A percentile compares a stretch with the other conserved stretches of the same genome.
These are phyloP conservation scores for Colletotrichum sp. DNA, from an alignment of 2,329 filamentous ascomycete species.

Conservation along the genomic window DNA sequence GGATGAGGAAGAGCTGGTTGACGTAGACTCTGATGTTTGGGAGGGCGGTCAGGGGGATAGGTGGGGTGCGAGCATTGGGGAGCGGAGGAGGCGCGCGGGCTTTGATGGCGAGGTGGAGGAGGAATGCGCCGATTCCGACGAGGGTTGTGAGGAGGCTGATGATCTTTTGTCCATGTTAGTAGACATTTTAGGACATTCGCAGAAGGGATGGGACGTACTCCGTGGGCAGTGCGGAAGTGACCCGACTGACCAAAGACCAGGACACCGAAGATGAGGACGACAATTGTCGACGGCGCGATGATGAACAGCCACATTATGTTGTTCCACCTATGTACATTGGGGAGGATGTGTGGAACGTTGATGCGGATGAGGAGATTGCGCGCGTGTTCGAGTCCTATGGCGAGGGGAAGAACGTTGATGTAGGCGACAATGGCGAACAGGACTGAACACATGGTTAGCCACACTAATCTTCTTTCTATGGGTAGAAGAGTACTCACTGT, in stretches of 20 bases:
- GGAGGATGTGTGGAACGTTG: slow-evolving; percentile 24
- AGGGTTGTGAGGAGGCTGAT: slow-evolving; percentile 31
- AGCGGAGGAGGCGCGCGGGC: background rate
- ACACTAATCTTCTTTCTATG: background rate
- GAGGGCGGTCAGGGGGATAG: background rate
- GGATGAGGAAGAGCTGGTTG: slow-evolving; percentile 31
- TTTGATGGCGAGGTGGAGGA: slow-evolving; percentile 29
- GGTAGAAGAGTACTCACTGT: slow-evolving; percentile 23
- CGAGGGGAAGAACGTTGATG: slow-evolving; percentile 30
- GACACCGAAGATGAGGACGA: slow-evolving; percentile 31
- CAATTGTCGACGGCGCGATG: slow-evolving; percentile 27
- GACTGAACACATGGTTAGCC: slow-evolving; percentile 15
- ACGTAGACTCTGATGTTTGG: slow-evolving; percentile 20
- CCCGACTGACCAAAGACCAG: slow-evolving; percentile 24
- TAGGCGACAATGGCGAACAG: slow-evolving; percentile 28
- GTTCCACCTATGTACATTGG: slow-evolving; percentile 26
- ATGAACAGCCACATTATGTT: slow-evolving; percentile 30
- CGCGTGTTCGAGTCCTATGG: slow-evolving; percentile 29
- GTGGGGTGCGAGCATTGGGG: background rate
- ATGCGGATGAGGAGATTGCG: slow-evolving; percentile 30
- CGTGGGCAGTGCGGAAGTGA: slow-evolving; percentile 34
- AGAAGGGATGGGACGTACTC: slow-evolving; percentile 24
- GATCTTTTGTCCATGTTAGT: slow-evolving; percentile 24
- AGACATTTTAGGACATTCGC: fast-evolving
- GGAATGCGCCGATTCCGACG: slow-evolving; percentile 26